Percentiles rank a stretch among this genome's conserved stretches.
These are phyloP conservation scores for Myxozyma lipomycoides DNA, from an alignment of 805 yeast species.

Conservation along the genomic window DNA sequence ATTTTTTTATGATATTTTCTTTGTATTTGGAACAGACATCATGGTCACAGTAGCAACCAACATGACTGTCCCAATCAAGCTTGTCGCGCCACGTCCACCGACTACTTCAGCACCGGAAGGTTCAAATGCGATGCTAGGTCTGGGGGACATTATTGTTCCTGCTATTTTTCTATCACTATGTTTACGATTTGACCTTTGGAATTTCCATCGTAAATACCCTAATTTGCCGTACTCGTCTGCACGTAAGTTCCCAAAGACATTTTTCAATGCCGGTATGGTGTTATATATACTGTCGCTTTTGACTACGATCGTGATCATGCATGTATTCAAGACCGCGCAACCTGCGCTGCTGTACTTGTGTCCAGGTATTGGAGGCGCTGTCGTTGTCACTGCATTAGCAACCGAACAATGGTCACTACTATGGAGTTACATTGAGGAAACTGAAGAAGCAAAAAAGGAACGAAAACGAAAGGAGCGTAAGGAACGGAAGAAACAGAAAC, in stretches of 20 bases:
- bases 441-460: slow-evolving; percentile 14
- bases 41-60: slow-evolving; percentile 61
- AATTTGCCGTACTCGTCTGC: slow-evolving; percentile 31
- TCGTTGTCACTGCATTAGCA: slow-evolving; percentile 7
- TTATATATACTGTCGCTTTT: slow-evolving; percentile 49
- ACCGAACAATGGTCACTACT: slow-evolving; percentile 13
- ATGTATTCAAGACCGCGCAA: slow-evolving; percentile 48
- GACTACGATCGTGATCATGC: slow-evolving; percentile 43
- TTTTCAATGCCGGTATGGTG: slow-evolving; percentile 46
- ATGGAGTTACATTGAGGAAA: slow-evolving; percentile 23
- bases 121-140: slow-evolving; percentile 45
- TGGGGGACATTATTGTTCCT: slow-evolving; percentile 66
- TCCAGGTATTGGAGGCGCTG: slow-evolving; percentile 40
- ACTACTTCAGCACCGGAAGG: slow-evolving; percentile 15
- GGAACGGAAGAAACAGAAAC: neutral
- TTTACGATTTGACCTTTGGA: slow-evolving; percentile 51
- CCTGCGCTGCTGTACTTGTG: slow-evolving; percentile 66
- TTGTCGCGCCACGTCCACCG: slow-evolving; percentile 43
- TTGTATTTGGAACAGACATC: slow-evolving; percentile 59
- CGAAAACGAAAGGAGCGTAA: slow-evolving; percentile 30
- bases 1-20: slow-evolving; percentile 60
- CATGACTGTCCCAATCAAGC: slow-evolving; percentile 53
- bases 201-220: slow-evolving; percentile 37
- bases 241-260: slow-evolving; percentile 42
- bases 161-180: slow-evolving; percentile 52